Base-by-base conservation (phyloP, 768 basidiomycete genomes). In the Pisolithus marmoratus region DNA sequence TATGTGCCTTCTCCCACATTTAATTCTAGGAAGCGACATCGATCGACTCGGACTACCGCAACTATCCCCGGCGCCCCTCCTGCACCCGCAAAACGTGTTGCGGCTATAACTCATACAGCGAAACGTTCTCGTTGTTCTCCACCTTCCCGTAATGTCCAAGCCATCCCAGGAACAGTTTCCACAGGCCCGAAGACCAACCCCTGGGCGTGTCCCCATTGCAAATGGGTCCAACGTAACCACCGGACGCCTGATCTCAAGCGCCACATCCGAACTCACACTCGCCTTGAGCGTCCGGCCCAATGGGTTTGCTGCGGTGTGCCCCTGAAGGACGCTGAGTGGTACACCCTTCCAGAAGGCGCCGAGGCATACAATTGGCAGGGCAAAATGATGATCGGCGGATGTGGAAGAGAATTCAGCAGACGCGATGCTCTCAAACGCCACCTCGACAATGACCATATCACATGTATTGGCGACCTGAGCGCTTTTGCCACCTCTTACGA, bases 181-280 rank as follows among this genome's bases (percentile, higher is more conserved):
- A 51, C 48, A 51, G 54, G 45, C 37, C 60, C 64, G 47, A 65
- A 61, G 53, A 59, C 54, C 61, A 71, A 61, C 66, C 73, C 63
- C 52, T 67, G 69, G 68, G 67, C 63, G 4, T 82, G 81, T 60
- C 75, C 75, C 2, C 68, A 69, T 46, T 81, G 80, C 61, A 64
- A 63, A 43, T 77, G 74, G 72, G 65, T 71, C 29, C 78, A 78
- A 57, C 61, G 55, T 36, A 81, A 79, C 65, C 67, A 69, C 38
- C 79, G 83, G 23, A 61, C 75, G 27, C 80, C 82, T 9, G 83
- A 85, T 58, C 78, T 80, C 61, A 76, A 75, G 61, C 76, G 83
- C 22, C 83, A 85, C 60, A 60, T 84, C 40, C 70, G 65, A 41
- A 81, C 81, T 2, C 83, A 83, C 46, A 70, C 70, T 29, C 72